Conservation (phyloP, 306 rosid species). For the Dryas octopetala region DNA sequence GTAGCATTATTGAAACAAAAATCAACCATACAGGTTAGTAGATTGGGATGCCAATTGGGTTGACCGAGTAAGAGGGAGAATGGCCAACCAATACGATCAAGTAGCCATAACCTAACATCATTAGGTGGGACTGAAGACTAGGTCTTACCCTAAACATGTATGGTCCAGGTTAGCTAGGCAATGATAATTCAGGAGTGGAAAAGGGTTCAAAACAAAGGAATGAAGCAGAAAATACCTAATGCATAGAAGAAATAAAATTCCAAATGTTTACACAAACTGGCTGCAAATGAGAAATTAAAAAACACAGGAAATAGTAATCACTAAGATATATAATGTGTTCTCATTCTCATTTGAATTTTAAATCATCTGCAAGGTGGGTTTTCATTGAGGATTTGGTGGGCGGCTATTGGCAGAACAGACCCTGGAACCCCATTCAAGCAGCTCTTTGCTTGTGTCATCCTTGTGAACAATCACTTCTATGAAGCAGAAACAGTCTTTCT, state of each 20-base stretch:
- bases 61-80: background rate
- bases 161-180: no score
- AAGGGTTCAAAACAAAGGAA: background rate
- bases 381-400: conserved; percentile 46
- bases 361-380: background rate
- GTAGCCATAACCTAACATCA: no score
- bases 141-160: no score
- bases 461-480: conserved; percentile 49
- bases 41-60: background rate
- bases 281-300: background rate
- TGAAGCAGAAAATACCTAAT: background rate
- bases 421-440: conserved; percentile 58
- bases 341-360: background rate
- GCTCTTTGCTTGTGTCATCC: conserved; percentile 51
- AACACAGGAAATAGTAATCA: background rate
- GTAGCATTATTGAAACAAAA: no score
- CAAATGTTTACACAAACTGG: background rate
- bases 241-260: background rate
- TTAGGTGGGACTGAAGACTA: no score
- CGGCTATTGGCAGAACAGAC: conserved; percentile 45
- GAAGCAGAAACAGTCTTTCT: conserved; percentile 47
- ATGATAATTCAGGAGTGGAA: background rate
- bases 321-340: background rate
- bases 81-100: no score
- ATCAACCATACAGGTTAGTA: background rate